phyloP scores from a whole-genome alignment of 2,329 filamentous ascomycete species.

The Botrytis porri region DNA sequence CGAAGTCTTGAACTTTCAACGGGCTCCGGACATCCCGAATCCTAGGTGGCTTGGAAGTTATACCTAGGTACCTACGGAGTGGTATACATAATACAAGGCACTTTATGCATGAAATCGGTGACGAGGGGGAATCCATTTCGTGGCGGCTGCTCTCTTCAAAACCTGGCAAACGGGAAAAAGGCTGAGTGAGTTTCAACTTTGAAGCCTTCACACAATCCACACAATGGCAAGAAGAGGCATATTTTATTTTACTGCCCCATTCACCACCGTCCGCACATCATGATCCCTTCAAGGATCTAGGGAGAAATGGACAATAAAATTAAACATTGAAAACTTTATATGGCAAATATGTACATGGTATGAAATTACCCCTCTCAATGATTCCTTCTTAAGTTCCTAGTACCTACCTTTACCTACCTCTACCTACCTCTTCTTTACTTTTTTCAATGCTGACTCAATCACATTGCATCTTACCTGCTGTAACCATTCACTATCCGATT shows the following conservation, averaged over 20 bases:
- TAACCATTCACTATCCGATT: background rate
- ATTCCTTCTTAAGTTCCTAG: background rate
- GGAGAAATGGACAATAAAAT: background rate
- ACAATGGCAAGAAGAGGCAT: background rate
- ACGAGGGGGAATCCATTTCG: background rate
- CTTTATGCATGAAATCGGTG: background rate
- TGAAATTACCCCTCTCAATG: background rate
- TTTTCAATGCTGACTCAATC: background rate
- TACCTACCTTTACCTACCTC: no score
- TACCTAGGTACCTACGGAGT: background rate
- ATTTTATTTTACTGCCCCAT: background rate
- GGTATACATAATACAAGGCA: no score
- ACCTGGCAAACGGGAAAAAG: background rate
- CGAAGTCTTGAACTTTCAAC: background rate
- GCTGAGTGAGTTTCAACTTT: slow-evolving; percentile 10
- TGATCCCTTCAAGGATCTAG: slow-evolving; percentile 3
- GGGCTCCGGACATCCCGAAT: background rate
- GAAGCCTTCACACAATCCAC: slow-evolving; percentile 1
- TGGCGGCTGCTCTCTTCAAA: slow-evolving; percentile 3
- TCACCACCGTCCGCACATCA: background rate
- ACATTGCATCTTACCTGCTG: background rate
- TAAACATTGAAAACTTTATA: background rate
- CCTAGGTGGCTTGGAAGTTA: background rate
- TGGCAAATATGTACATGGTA: background rate
- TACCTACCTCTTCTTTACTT: background rate